Evolutionary conservation across 108 stramenopile genomes (phyloP).

Genomic region (Poteriospumella lacustris): DNA sequence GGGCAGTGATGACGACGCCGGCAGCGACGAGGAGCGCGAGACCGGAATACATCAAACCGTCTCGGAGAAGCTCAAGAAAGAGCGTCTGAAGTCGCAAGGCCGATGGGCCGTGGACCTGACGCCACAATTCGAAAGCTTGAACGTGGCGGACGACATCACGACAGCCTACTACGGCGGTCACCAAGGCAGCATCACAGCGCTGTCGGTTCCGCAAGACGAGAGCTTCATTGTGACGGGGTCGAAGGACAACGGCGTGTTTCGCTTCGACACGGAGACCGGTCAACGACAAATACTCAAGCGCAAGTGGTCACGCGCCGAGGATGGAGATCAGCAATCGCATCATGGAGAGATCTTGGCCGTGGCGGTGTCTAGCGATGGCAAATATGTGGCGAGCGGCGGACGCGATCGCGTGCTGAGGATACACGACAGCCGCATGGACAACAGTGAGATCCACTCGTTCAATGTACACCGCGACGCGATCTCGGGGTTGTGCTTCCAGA

Average conservation of each 20-base stretch:
- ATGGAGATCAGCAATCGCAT: constrained; percentile 27
- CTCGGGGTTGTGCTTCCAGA: background rate
- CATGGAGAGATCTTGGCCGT: constrained; percentile 78
- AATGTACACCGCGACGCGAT: background rate
- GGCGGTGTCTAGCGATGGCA: constrained; percentile 81
- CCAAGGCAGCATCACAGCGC: constrained; percentile 65
- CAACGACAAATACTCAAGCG: constrained; percentile 27
- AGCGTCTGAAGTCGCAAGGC: constrained; percentile 22
- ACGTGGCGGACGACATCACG: no score
- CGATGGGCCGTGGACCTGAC: constrained; percentile 27
- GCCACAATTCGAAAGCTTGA: constrained; percentile 16
- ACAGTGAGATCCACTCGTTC: constrained; percentile 42
- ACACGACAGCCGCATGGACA: constrained; percentile 66
- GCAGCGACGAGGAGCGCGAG: background rate
- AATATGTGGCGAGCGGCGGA: constrained; percentile 79
- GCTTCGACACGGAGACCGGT: constrained; percentile 81
- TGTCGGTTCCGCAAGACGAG: constrained; percentile 63
- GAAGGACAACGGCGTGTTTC: constrained; percentile 85
- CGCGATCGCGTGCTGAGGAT: constrained; percentile 73
- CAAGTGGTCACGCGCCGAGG: constrained; percentile 26
- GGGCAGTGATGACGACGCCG: constrained; percentile 38
- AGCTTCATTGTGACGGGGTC: constrained; percentile 67
- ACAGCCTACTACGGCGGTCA: constrained; percentile 37
- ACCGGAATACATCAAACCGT: constrained; percentile 28
- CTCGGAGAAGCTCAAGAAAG: constrained; percentile 33